These are phyloP conservation scores for Amanita phalloides DNA, from an alignment of 768 basidiomycete genomes.

Conservation along the genomic window DNA sequence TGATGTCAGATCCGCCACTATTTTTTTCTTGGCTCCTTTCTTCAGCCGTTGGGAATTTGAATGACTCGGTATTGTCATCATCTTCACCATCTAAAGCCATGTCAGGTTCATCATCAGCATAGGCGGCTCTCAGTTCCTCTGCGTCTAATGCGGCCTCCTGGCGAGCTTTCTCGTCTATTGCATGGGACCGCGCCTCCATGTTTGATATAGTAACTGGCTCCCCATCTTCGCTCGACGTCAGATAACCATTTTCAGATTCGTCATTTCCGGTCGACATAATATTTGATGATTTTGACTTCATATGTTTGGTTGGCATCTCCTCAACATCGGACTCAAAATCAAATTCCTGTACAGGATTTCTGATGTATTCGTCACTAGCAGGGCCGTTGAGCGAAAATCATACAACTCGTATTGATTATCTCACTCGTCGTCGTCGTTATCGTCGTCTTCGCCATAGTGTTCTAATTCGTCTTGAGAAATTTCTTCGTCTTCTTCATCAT, in stretches of 20 bases:
- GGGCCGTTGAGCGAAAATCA: neutral
- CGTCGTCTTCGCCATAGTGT: constrained; percentile 38
- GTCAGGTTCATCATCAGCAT: constrained; percentile 28
- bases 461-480: constrained; percentile 34
- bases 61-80: constrained; percentile 34
- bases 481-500: constrained; percentile 25
- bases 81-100: constrained; percentile 27
- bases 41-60: constrained; percentile 59
- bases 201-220: constrained; percentile 62
- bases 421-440: constrained; percentile 34
- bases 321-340: constrained; percentile 58
- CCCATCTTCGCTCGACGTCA: constrained; percentile 33
- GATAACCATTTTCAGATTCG: constrained; percentile 22
- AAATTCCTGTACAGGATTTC: constrained; percentile 44
- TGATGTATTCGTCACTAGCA: constrained; percentile 38
- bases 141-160: constrained; percentile 61
- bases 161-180: constrained; percentile 56
- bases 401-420: neutral
- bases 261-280: constrained; percentile 43
- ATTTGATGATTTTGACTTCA: constrained; percentile 41
- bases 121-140: constrained; percentile 53
- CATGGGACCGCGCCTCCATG: constrained; percentile 73
- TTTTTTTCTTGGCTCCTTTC: constrained; percentile 67
- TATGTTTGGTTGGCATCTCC: constrained; percentile 26
- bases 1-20: constrained; percentile 59